These are phyloP conservation scores for Parachaetomium inaequale DNA, from an alignment of 495 filamentous ascomycete genomes.

Conservation along the genomic window DNA sequence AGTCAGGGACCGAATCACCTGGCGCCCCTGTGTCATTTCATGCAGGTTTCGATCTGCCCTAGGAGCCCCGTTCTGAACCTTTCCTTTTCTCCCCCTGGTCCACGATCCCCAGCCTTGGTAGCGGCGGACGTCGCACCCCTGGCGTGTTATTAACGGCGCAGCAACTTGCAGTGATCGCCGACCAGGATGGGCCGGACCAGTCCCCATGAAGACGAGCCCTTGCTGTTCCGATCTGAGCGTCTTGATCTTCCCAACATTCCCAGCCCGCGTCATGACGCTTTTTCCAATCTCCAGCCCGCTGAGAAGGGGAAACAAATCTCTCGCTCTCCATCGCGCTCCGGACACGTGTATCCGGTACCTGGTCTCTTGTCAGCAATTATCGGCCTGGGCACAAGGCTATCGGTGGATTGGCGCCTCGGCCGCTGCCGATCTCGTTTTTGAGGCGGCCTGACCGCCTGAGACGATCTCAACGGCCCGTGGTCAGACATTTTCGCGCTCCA, in stretches of 20 bases:
- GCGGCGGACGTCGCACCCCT: background rate
- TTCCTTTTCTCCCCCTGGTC: slow-evolving; percentile 5
- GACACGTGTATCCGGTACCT: slow-evolving; percentile 5
- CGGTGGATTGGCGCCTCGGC: slow-evolving; percentile 15
- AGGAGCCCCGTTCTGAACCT: background rate
- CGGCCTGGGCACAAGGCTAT: background rate
- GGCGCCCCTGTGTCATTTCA: background rate
- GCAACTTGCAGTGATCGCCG: slow-evolving; percentile 32
- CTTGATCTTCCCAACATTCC: slow-evolving; percentile 19
- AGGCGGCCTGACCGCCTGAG: slow-evolving; percentile 15
- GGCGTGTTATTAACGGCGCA: slow-evolving; percentile 14
- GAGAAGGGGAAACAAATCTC: background rate
- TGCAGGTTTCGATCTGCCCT: background rate
- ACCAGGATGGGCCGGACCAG: slow-evolving; percentile 29
- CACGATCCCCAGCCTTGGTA: background rate
- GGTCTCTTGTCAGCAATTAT: background rate
- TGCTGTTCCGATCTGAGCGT: slow-evolving; percentile 33
- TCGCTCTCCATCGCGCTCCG: background rate
- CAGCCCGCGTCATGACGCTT: background rate
- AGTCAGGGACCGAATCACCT: background rate
- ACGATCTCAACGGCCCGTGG: slow-evolving; percentile 23
- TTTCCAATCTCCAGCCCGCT: background rate
- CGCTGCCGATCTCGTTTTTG: slow-evolving; percentile 14
- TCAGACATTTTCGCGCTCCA: slow-evolving; percentile 16
- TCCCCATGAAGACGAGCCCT: slow-evolving; percentile 24